Base-by-base conservation (phyloP, 2,329 filamentous ascomycete genomes). In the Botrytis medusae region DNA sequence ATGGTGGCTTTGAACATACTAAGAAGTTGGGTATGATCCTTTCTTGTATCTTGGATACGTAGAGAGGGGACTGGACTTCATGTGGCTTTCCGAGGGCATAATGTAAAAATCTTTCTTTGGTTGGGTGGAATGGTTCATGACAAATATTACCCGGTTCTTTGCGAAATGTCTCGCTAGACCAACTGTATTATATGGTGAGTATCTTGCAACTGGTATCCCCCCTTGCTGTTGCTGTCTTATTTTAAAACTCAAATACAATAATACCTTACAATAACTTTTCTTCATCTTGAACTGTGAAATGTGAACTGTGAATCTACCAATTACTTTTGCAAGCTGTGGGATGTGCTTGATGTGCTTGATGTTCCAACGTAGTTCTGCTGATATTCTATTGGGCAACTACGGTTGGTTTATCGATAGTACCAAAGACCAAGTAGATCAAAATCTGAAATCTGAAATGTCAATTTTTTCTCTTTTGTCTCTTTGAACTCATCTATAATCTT, bases 1-100 rank as follows among this genome's bases (percentile, higher is more conserved):
- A 37, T 78, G 80, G 80, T 78, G 80, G 80, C 79, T 80, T 79
- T 79, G 77, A 77, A 79, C 78, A 80, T 77, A 76, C 69, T 76
- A 76, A 73, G 78, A 80, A 78, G 74, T 78, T 77, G 77, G n/a
- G 78, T 70, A 80, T 79, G 80, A 80, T 80, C 69, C 79, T 68
- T 79, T 77, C 76, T 80, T 77, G 77, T 79, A 72, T 63, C 73
- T 68, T 44, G 67, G 74, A 69, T 76, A 78, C 79, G 74, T 78
- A 76, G 78, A 71, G 74, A 78, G 79, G 74, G 78, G 79, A 81
- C 79, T 75, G 76, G 78, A 75, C 77, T 80, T 80, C 76, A 77
- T 79, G 79, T 79, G 77, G 79, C 78, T 76, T 79, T 65, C 74
- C 74, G 76, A 76, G 76, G 76, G 74, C 68, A 74, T 73, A 48